Percentiles rank a stretch among this genome's conserved stretches.
Evolutionary conservation across 2,329 filamentous ascomycete genomes (phyloP).

Genomic region (Achaetomium macrosporum): DNA sequence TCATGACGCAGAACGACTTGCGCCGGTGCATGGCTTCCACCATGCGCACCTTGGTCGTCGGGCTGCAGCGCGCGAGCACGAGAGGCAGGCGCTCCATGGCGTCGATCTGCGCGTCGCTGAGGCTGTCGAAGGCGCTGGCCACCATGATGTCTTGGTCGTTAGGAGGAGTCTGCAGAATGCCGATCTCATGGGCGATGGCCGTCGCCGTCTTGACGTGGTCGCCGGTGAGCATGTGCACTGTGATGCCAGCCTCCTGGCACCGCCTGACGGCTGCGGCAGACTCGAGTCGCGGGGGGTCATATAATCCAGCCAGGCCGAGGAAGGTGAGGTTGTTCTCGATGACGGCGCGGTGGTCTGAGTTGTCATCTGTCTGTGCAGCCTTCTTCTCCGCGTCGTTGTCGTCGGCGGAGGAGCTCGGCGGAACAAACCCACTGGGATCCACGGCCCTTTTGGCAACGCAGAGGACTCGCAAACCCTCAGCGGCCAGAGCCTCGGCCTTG

Average conservation of each 20-base stretch:
- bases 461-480: constrained; percentile 82
- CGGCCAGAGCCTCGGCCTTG: constrained; percentile 79
- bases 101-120: constrained; percentile 89
- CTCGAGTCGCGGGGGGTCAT: constrained; percentile 85
- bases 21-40: constrained; percentile 83
- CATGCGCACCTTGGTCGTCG: constrained; percentile 98
- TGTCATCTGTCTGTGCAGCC: constrained; percentile 34
- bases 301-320: constrained; percentile 93
- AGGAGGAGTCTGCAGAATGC: constrained; percentile 69
- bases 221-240: constrained; percentile 98
- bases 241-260: constrained; percentile 89
- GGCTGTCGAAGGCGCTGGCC: constrained; percentile 61
- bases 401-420: constrained; percentile 31
- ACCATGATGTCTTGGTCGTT: constrained; percentile 49
- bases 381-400: constrained; percentile 42
- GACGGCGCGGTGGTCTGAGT: constrained; percentile 38
- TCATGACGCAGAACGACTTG: constrained; percentile 98
- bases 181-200: constrained; percentile 90
- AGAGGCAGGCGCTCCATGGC: constrained; percentile 82
- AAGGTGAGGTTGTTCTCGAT: constrained; percentile 81
- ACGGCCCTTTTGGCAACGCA: constrained; percentile 76
- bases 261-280: constrained; percentile 84
- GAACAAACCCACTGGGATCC: constrained; percentile 39
- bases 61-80: constrained; percentile 90
- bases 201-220: constrained; percentile 92